Conservation (phyloP, 805 yeast species). For the Candida sakaeoensis region DNA sequence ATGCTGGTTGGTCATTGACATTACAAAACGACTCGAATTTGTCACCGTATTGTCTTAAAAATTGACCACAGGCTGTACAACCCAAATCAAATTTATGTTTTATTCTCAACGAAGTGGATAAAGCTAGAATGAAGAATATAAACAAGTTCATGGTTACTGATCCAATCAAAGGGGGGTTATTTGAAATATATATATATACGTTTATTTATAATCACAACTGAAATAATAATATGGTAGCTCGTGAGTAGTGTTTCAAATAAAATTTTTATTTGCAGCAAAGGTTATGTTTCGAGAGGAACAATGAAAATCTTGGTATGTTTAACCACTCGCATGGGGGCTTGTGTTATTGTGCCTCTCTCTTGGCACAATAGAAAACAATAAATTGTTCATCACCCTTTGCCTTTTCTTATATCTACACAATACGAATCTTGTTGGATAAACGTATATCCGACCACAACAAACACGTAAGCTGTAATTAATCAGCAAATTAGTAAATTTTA, state of each 20-base stretch:
- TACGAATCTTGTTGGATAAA: too few species aligned
- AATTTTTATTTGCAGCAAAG: not conserved
- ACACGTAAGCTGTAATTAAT: not conserved
- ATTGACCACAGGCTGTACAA: constrained; percentile 8
- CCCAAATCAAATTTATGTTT: constrained; percentile 4
- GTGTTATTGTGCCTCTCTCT: too few species aligned
- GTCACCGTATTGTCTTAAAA: constrained; percentile 1
- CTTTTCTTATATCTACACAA: too few species aligned
- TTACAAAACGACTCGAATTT: constrained; percentile 22
- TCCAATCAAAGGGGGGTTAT: not conserved
- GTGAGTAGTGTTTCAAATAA: not conserved
- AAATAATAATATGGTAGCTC: not conserved
- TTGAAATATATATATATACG: not conserved
- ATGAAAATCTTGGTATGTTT: not conserved
- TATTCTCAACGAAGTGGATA: constrained; percentile 1
- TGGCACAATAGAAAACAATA: too few species aligned
- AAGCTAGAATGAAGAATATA: not conserved
- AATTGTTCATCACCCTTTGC: too few species aligned
- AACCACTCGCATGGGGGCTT: not conserved
- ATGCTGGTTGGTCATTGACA: constrained; percentile 30
- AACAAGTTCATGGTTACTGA: not conserved
- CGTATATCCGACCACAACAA: not conserved
- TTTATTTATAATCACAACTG: not conserved
- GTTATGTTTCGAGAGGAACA: not conserved
- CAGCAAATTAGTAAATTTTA: not conserved